These are phyloP conservation scores for Phyllosticta citriasiana DNA, from an alignment of 2,329 filamentous ascomycete genomes.

Conservation along the genomic window DNA sequence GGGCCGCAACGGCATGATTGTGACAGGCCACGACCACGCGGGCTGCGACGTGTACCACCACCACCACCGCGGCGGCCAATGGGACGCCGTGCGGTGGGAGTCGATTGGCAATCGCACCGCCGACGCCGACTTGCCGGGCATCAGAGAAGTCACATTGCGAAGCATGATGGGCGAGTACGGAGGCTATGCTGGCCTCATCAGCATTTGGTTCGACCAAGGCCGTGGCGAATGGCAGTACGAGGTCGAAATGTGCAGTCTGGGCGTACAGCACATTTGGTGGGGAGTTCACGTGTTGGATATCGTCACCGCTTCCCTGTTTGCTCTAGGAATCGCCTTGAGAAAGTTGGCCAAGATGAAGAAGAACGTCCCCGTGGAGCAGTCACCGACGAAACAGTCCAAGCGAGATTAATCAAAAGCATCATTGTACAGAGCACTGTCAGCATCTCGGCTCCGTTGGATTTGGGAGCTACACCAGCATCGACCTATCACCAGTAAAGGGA, in stretches of 20 bases:
- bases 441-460: no score
- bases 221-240: constrained; percentile 68
- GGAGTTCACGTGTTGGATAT: constrained; percentile 67
- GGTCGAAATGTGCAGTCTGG: constrained; percentile 67
- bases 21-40: constrained; percentile 92
- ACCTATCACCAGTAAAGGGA: not conserved
- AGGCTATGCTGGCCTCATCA: constrained; percentile 84
- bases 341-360: not conserved
- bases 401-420: not conserved
- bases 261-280: constrained; percentile 93
- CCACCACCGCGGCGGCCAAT: constrained; percentile 13
- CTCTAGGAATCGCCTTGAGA: constrained; percentile 11
- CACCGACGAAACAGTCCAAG: not conserved
- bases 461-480: not conserved
- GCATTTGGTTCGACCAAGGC: constrained; percentile 74
- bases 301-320: constrained; percentile 27
- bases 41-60: constrained; percentile 88
- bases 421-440: not conserved
- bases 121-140: constrained; percentile 42
- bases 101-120: constrained; percentile 9
- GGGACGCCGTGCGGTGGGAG: constrained; percentile 12
- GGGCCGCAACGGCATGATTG: constrained; percentile 65
- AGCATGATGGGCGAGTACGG: constrained; percentile 98
- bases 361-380: not conserved
- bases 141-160: constrained; percentile 84